A percentile compares a stretch with the other conserved stretches of the same genome.
phyloP scores from a whole-genome alignment of 768 basidiomycete genomes.

The Tulasnella sp. region DNA sequence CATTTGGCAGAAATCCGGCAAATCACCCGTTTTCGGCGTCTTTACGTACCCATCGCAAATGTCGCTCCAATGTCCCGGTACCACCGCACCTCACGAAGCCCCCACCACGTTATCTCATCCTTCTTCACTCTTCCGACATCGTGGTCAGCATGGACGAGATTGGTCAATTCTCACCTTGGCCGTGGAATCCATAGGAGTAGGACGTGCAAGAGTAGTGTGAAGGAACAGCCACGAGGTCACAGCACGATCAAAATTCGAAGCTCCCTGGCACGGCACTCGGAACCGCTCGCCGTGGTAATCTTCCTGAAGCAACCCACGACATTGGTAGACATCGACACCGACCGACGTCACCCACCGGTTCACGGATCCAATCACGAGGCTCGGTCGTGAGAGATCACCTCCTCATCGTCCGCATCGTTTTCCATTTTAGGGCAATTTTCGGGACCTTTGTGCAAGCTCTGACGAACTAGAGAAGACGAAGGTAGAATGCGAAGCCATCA shows the following conservation, averaged over 20 bases:
- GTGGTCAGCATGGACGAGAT: neutral
- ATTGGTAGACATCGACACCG: neutral
- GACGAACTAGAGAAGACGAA: neutral
- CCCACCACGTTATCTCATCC: too few species aligned
- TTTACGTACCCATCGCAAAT: neutral
- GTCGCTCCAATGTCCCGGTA: neutral
- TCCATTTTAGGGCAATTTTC: neutral
- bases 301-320: neutral
- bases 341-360: neutral
- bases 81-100: neutral
- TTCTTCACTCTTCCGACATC: neutral
- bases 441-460: neutral
- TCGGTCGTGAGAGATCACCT: neutral
- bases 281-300: neutral
- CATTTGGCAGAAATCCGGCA: constrained; percentile 10
- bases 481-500: neutral
- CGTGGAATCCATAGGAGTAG: neutral
- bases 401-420: neutral
- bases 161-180: neutral
- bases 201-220: neutral
- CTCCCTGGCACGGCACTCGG: neutral
- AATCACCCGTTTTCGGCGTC: neutral
- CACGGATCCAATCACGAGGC: neutral
- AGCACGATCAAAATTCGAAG: neutral
- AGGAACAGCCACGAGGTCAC: neutral